Conservation (phyloP, 2,329 filamentous ascomycete species). For the Ophiostoma pallidulum region DNA sequence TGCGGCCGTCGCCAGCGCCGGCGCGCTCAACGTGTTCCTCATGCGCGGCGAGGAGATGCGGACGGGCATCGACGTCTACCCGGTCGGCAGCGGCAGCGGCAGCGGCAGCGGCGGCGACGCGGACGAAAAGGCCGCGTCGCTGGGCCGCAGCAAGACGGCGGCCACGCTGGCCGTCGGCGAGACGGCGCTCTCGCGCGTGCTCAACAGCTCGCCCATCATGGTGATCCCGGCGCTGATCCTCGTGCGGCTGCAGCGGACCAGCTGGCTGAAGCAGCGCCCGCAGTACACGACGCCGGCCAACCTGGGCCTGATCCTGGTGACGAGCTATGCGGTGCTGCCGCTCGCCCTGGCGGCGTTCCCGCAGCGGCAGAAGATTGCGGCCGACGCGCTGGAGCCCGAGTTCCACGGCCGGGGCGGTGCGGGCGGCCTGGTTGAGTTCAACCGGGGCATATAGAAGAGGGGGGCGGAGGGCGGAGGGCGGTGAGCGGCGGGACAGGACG, state of each 20-base stretch:
- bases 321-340: conserved; percentile 80
- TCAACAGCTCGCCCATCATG: conserved; percentile 97
- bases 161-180: conserved; percentile 85
- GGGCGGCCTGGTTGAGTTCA: conserved; percentile 84
- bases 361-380: conserved; percentile 74
- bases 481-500: no score
- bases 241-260: conserved; percentile 71
- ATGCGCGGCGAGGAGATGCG: conserved; percentile 97
- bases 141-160: conserved; percentile 82
- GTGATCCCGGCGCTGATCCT: conserved; percentile 82
- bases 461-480: no score
- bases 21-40: conserved; percentile 88
- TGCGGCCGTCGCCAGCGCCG: conserved; percentile 84
- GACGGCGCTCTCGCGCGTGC: conserved; percentile 80
- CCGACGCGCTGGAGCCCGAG: conserved; percentile 68
- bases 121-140: conserved; percentile 54
- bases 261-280: conserved; percentile 72
- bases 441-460: conserved; percentile 65
- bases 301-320: conserved; percentile 74
- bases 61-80: conserved; percentile 85
- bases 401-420: conserved; percentile 75
- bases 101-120: neutral
- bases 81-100: conserved; percentile 38
- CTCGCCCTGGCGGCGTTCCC: conserved; percentile 88
- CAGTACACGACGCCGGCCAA: conserved; percentile 74